Percentiles rank a stretch among this genome's conserved stretches.
Conservation (phyloP, 331 rosid genomes). For the Saraca asoca region DNA sequence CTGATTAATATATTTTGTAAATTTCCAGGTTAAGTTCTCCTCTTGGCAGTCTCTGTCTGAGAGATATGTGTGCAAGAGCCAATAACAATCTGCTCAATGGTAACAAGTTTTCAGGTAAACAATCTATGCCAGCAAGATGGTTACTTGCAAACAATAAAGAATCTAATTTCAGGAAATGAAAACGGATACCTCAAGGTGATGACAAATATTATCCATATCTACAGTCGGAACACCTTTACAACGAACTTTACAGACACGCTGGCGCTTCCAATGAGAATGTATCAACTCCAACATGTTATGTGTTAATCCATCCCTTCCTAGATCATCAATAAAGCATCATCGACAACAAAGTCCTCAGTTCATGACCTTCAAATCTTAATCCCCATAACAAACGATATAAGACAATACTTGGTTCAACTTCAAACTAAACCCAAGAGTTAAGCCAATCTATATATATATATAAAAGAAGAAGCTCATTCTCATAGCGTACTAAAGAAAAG, state of each 20-base stretch:
- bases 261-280: conserved; percentile 90
- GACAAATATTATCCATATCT: conserved; percentile 86
- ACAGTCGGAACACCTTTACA: conserved; percentile 98
- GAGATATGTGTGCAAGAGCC: conserved; percentile 11
- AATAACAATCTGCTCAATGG: background rate
- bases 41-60: conserved; percentile 7
- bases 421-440: no score
- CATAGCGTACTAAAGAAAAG: no score
- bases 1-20: background rate
- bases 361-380: background rate
- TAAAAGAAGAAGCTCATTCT: background rate
- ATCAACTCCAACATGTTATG: conserved; percentile 96
- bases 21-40: background rate
- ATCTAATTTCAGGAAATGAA: background rate
- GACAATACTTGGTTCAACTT: background rate
- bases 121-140: background rate
- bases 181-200: conserved; percentile 67
- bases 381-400: background rate
- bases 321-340: conserved; percentile 31
- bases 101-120: background rate
- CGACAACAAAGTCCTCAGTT: conserved; percentile 9
- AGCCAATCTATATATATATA: no score
- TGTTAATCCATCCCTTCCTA: conserved; percentile 95
- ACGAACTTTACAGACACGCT: conserved; percentile 77
- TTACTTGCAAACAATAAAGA: background rate